phyloP scores from a whole-genome alignment of 345 rosid genomes.

The Euclidium syriacum region DNA sequence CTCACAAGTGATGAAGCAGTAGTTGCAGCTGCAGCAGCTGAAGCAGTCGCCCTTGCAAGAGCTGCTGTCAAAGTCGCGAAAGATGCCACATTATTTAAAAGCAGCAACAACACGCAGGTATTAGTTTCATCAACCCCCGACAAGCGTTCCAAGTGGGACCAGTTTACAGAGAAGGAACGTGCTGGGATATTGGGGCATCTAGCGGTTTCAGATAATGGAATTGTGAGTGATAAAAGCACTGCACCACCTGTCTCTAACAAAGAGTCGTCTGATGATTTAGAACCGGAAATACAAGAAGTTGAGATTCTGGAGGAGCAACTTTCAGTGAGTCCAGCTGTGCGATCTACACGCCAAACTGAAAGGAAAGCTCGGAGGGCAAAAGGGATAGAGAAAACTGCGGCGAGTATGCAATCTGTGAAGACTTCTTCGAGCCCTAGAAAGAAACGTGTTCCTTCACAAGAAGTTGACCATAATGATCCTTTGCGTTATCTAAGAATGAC shows the following conservation, averaged over 20 bases:
- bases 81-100: constrained; percentile 59
- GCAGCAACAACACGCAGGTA: constrained; percentile 31
- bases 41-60: constrained; percentile 89
- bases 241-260: constrained; percentile 22
- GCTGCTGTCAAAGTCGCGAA: constrained; percentile 82
- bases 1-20: constrained; percentile 77
- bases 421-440: constrained; percentile 46
- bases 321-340: constrained; percentile 51
- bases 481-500: constrained; percentile 71
- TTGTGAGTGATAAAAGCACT: constrained; percentile 21
- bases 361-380: constrained; percentile 69
- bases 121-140: constrained; percentile 23
- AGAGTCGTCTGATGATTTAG: constrained; percentile 41
- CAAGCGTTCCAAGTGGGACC: constrained; percentile 40
- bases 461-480: constrained; percentile 73
- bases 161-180: constrained; percentile 50
- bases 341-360: constrained; percentile 69
- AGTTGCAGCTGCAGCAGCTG: constrained; percentile 83
- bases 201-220: constrained; percentile 32
- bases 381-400: constrained; percentile 63
- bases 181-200: constrained; percentile 52
- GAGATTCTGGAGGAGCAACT: constrained; percentile 51
- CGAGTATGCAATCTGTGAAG: constrained; percentile 48
- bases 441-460: constrained; percentile 53
- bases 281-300: constrained; percentile 51